Evolutionary conservation across 2,329 filamentous ascomycete species (phyloP).

Genomic region (Bipolaris bicolor): DNA sequence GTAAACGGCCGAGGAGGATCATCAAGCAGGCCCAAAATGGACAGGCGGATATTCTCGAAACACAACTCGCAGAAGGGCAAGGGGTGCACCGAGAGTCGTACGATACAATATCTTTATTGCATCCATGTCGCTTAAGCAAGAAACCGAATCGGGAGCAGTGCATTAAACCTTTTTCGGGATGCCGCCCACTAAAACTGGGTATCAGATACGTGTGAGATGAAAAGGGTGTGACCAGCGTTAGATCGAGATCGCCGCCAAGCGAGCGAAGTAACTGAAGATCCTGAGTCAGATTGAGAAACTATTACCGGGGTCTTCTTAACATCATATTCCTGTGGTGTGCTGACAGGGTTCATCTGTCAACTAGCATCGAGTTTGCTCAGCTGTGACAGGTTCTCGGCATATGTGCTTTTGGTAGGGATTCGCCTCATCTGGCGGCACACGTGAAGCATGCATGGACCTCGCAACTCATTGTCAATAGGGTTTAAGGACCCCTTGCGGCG

Average conservation of each 20-base stretch:
- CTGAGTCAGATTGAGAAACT: slow-evolving; percentile 10
- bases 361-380: slow-evolving; percentile 4
- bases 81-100: slow-evolving; percentile 21
- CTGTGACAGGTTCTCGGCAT: slow-evolving; percentile 7
- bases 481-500: slow-evolving; percentile 5
- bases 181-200: slow-evolving; percentile 14
- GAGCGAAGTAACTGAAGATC: slow-evolving; percentile 11
- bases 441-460: slow-evolving; percentile 8
- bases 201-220: slow-evolving; percentile 20
- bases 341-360: slow-evolving; percentile 5
- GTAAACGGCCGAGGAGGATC: slow-evolving; percentile 6
- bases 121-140: slow-evolving; percentile 27
- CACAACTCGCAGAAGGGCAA: slow-evolving; percentile 13
- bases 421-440: slow-evolving; percentile 9
- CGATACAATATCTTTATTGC: slow-evolving; percentile 21
- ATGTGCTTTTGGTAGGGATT: slow-evolving; percentile 11
- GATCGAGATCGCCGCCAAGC: slow-evolving; percentile 20
- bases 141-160: slow-evolving; percentile 10
- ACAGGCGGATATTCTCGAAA: slow-evolving; percentile 17
- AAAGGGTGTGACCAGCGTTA: slow-evolving; percentile 15
- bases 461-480: slow-evolving; percentile 1
- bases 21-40: slow-evolving; percentile 5
- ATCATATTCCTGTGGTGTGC: slow-evolving; percentile 8
- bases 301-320: slow-evolving; percentile 9
- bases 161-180: slow-evolving; percentile 19